A percentile compares a stretch with the other conserved stretches of the same genome.
Conservation (phyloP, 2,329 filamentous ascomycete genomes). For the Scedosporium boydii region DNA sequence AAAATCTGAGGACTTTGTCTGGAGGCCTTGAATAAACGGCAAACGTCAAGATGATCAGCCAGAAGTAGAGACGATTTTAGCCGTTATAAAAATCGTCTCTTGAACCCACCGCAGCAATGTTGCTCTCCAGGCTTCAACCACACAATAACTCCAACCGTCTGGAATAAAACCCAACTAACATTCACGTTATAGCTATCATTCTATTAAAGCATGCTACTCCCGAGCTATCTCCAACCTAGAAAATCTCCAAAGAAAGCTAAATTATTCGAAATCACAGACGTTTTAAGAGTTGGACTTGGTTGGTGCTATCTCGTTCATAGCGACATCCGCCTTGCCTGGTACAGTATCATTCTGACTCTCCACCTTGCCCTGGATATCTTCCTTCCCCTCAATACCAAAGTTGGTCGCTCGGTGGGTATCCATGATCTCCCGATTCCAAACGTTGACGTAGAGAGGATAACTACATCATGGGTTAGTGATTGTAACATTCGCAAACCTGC, state of each 20-base stretch:
- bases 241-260: not conserved
- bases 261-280: not conserved
- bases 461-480: slow-evolving; percentile 4
- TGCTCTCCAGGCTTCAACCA: no score
- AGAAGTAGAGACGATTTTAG: no score
- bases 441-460: slow-evolving; percentile 9
- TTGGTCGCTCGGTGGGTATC: slow-evolving; percentile 7
- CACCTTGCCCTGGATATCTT: not conserved
- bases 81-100: no score
- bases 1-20: no score
- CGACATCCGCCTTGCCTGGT: not conserved
- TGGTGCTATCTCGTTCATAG: not conserved
- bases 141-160: no score
- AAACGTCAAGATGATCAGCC: no score
- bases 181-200: no score
- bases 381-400: slow-evolving; percentile 1
- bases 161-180: no score
- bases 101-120: no score
- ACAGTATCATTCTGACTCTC: not conserved
- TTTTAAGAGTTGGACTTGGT: not conserved
- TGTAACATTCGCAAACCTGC: not conserved
- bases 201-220: no score
- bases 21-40: no score
- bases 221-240: no score
- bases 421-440: slow-evolving; percentile 9